Evolutionary conservation across 441 rosid genomes (phyloP), one percentile per base, ranked within the genome.

Genomic region (Syzygium syzygioides): DNA sequence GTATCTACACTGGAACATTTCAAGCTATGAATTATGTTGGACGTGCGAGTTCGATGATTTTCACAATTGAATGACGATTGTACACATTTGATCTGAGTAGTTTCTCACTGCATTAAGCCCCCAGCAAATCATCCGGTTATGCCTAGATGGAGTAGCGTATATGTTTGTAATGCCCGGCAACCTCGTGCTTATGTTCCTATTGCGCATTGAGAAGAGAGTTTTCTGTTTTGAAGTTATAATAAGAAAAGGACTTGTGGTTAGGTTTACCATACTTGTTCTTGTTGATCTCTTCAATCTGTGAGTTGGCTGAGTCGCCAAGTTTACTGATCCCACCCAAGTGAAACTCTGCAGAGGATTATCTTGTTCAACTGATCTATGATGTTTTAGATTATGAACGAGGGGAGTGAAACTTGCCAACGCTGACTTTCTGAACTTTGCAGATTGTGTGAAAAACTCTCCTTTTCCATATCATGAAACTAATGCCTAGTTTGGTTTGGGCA

Each of bases 1-100:
- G 54, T 84, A 11, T 56, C 88, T 55, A 50, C 71, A 11, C 88
- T 91, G 14, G 80, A 88, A 18, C 88, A 90, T 76, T 87, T 92
- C 48, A 92, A 89, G 88, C 86, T 89, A 71, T 89, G 56, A 89
- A 48, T 18, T 25, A 64, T 52, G 54, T 88, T 4, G 55, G 54
- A 14, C 57, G n/a, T 0, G 30, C 20, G 3, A 86, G 83, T 11
- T 57, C 85, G 19, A n/a, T 53, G 4, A 28, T 25, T 9, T 25
- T 86, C 4, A 59, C 56, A 41, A 26, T 86, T 4, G 48, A 68
- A 71, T 37, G 50, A 11, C 1, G 12, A 26, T 20, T 0, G 28
- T 23, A 34, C 1, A 71, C 26, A 71, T 34, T 71, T 71, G 80
- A 71, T 11, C 80, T 71, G 50, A 20, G 80, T 37, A 71, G 50